A percentile compares a stretch with the other conserved stretches of the same genome.
These are phyloP conservation scores for Macrophomina phaseolina DNA, from an alignment of 2,329 filamentous ascomycete species.

Conservation along the genomic window DNA sequence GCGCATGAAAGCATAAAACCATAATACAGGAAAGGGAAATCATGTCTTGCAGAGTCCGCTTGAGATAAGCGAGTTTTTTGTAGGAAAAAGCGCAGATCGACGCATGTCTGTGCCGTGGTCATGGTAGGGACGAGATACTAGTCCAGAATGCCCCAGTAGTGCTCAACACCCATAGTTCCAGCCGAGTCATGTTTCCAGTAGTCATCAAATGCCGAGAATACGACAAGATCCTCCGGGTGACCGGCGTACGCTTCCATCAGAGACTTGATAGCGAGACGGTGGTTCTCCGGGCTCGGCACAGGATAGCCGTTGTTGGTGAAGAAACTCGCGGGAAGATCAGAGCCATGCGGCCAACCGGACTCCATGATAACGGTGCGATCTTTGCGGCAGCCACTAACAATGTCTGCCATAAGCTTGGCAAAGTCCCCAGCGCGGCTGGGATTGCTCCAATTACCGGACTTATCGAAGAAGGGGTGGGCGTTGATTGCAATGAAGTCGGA, in stretches of 20 bases:
- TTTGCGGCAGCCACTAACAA: slow-evolving; percentile 56
- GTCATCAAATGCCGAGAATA: slow-evolving; percentile 83
- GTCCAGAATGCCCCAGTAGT: slow-evolving; percentile 71
- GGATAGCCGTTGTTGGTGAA: slow-evolving; percentile 65
- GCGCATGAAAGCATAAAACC: not conserved
- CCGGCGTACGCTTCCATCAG: slow-evolving; percentile 1
- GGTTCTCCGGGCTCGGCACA: slow-evolving; percentile 71
- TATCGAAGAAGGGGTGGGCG: slow-evolving; percentile 83
- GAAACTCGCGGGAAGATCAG: slow-evolving; percentile 42
- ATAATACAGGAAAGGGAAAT: not conserved
- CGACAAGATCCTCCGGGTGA: slow-evolving; percentile 54
- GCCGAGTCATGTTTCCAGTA: slow-evolving; percentile 73
- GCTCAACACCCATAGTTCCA: slow-evolving; percentile 72
- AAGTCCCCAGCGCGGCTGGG: slow-evolving; percentile 67
- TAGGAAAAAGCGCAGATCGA: not conserved
- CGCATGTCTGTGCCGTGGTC: too few relatives aligned
- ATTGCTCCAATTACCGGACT: slow-evolving; percentile 44
- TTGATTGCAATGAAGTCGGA: slow-evolving; percentile 85
- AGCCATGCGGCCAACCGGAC: slow-evolving; percentile 81
- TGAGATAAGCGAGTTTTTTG: not conserved
- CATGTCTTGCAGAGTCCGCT: not conserved
- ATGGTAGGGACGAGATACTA: not conserved
- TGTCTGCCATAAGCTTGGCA: slow-evolving; percentile 61
- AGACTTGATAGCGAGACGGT: slow-evolving; percentile 65
- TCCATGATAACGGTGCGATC: slow-evolving; percentile 78